phyloP scores from a whole-genome alignment of 306 rosid species.

The Delonix regia region DNA sequence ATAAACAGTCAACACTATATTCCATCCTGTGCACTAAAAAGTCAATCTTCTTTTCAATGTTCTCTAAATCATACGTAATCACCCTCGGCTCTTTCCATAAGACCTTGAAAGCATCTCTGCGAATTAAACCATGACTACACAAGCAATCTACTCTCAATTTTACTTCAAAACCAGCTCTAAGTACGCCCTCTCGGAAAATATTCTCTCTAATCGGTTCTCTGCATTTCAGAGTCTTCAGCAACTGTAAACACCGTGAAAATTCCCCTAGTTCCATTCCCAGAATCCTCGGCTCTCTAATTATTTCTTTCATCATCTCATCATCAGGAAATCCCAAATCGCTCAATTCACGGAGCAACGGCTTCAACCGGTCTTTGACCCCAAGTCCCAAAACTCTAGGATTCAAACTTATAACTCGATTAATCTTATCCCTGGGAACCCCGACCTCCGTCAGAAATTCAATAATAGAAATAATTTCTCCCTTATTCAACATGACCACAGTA shows the following conservation, averaged over 20 bases:
- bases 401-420: constrained; percentile 50
- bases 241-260: constrained; percentile 57
- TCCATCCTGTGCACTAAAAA: constrained; percentile 69
- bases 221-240: constrained; percentile 69
- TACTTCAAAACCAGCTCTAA: constrained; percentile 77
- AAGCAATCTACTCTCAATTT: constrained; percentile 75
- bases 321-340: constrained; percentile 56
- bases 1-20: constrained; percentile 56
- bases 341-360: constrained; percentile 64
- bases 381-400: constrained; percentile 67
- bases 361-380: constrained; percentile 62
- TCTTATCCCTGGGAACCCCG: constrained; percentile 47
- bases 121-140: constrained; percentile 66
- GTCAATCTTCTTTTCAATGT: constrained; percentile 70
- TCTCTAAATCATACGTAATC: constrained; percentile 57
- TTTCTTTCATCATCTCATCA: constrained; percentile 51
- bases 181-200: constrained; percentile 51
- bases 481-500: constrained; percentile 44
- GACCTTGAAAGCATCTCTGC: constrained; percentile 72
- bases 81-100: constrained; percentile 85
- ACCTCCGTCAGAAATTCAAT: constrained; percentile 52
- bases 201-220: constrained; percentile 58
- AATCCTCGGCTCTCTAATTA: constrained; percentile 67
- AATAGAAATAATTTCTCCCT: constrained; percentile 38
- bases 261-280: constrained; percentile 75